A percentile compares a stretch with the other conserved stretches of the same genome.
Evolutionary conservation across 345 rosid species (phyloP).

Genomic region (Eutrema japonicum): DNA sequence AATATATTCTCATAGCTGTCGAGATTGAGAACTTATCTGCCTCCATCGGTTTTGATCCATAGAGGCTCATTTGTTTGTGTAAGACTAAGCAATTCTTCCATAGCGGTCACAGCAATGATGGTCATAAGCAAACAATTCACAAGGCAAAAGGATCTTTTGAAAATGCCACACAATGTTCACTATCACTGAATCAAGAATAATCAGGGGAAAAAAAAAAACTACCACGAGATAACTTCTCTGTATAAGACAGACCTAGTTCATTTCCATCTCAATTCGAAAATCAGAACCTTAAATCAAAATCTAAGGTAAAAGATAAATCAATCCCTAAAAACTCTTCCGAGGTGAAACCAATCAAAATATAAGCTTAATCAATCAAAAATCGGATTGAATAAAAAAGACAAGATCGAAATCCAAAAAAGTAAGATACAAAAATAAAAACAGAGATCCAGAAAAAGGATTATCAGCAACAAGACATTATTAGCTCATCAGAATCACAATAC

Average conservation of each 20-base stretch:
- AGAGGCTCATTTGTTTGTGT: conserved; percentile 79
- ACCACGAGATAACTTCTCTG: background rate
- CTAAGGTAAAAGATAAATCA: conserved; percentile 14
- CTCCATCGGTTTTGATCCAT: conserved; percentile 66
- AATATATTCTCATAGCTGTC: conserved; percentile 66
- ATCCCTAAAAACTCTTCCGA: background rate
- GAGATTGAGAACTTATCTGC: conserved; percentile 69
- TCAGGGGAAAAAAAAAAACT: background rate
- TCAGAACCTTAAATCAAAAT: conserved; percentile 17
- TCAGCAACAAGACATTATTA: conserved; percentile 16
- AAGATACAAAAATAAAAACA: conserved; percentile 7
- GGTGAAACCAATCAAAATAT: background rate
- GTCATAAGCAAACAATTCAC: conserved; percentile 54
- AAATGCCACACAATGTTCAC: conserved; percentile 23
- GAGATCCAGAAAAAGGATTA: conserved; percentile 34
- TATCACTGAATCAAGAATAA: conserved; percentile 28
- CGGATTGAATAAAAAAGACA: conserved; percentile 18
- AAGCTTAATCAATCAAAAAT: too few species aligned
- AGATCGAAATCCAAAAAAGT: background rate
- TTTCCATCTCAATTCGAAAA: conserved; percentile 22
- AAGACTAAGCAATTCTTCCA: conserved; percentile 85
- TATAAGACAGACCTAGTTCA: too few species aligned
- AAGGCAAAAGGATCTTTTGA: conserved; percentile 4
- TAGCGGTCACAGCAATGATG: conserved; percentile 68
- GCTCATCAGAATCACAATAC: conserved; percentile 27